phyloP scores from a whole-genome alignment of 805 yeast genomes.

The Teunomyces lycoperdinae region DNA sequence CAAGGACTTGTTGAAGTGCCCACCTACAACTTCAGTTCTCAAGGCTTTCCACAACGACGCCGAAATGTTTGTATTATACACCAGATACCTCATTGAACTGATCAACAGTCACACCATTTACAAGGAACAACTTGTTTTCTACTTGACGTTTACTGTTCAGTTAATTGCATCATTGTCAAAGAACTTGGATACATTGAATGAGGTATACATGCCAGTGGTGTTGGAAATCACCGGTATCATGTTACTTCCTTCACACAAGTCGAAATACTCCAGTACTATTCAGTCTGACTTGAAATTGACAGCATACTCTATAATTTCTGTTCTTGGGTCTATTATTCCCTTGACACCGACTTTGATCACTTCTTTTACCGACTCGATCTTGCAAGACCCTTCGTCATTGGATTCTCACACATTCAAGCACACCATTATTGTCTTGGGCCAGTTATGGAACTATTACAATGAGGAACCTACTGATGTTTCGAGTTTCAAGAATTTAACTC shows the following conservation, averaged over 20 bases:
- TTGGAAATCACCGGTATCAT: constrained; percentile 59
- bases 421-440: constrained; percentile 39
- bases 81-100: constrained; percentile 49
- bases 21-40: constrained; percentile 66
- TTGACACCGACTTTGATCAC: constrained; percentile 35
- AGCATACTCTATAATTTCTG: constrained; percentile 79
- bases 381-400: constrained; percentile 24
- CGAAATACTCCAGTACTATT: constrained; percentile 17
- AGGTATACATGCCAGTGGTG: constrained; percentile 50
- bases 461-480: constrained; percentile 11
- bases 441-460: constrained; percentile 33
- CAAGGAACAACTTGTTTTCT: constrained; percentile 73
- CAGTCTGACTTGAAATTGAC: constrained; percentile 67
- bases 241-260: constrained; percentile 27
- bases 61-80: constrained; percentile 64
- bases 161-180: constrained; percentile 61
- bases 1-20: constrained; percentile 60
- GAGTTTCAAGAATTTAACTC: constrained; percentile 18
- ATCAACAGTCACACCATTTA: constrained; percentile 56
- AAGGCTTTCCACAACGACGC: constrained; percentile 68
- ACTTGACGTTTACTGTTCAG: constrained; percentile 68
- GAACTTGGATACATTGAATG: constrained; percentile 43
- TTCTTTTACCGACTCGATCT: constrained; percentile 33
- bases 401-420: constrained; percentile 22
- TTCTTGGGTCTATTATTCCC: constrained; percentile 69